A percentile compares a stretch with the other conserved stretches of the same genome.
These are phyloP conservation scores for Nicotiana noctiflora DNA, from an alignment of 257 asterid genomes.

Conservation along the genomic window DNA sequence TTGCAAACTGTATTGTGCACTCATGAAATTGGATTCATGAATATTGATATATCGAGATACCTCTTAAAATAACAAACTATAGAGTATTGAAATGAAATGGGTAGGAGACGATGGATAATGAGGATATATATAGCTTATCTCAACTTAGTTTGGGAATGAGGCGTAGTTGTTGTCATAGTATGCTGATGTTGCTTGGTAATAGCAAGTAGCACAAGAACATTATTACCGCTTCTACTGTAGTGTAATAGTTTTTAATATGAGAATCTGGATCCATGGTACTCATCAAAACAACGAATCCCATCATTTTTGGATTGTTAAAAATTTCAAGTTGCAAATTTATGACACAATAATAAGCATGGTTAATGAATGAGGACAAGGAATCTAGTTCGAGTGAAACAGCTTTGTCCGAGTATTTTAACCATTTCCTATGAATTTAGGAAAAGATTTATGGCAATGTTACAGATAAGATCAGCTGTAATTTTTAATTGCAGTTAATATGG, in stretches of 20 bases:
- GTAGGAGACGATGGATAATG: neutral
- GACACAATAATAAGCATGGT: neutral
- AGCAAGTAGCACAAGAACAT: neutral
- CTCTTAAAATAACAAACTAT: neutral
- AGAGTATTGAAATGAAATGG: neutral
- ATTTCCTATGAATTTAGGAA: neutral
- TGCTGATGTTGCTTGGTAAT: neutral
- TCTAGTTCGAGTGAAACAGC: neutral
- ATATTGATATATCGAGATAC: neutral
- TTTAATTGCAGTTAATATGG: neutral
- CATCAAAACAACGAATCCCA: neutral
- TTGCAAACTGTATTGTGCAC: neutral
- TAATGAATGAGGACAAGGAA: neutral
- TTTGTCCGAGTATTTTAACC: neutral
- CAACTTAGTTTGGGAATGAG: neutral
- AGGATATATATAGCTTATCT: neutral
- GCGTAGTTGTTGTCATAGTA: neutral
- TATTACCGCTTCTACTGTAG: neutral
- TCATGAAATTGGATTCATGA: neutral
- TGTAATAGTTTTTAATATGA: neutral
- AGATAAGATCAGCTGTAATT: neutral
- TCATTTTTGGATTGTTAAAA: neutral
- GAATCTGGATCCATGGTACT: neutral
- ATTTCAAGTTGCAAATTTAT: neutral
- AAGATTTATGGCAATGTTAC: neutral